A percentile compares a stretch with the other conserved stretches of the same genome.
Conservation (phyloP, 164 flowering plant species). For the Tetracentron sinense region DNA sequence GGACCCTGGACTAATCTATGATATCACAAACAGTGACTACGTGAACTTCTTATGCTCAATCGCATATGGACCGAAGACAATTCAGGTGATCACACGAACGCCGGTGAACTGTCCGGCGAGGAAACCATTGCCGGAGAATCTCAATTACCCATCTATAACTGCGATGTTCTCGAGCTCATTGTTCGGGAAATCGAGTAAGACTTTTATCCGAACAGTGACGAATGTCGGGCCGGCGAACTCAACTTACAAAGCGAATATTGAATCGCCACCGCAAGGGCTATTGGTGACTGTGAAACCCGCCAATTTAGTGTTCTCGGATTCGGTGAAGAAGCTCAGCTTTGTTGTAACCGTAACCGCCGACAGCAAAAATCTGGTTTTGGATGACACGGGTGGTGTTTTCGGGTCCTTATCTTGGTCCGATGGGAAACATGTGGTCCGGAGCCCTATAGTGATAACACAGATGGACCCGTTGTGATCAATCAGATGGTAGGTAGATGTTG, state of each 20-base stretch:
- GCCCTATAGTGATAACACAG: not conserved
- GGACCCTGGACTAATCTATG: not conserved
- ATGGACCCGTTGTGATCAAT: not conserved
- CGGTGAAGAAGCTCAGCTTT: constrained; percentile 3
- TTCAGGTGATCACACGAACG: not conserved
- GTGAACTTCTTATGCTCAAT: constrained; percentile 6
- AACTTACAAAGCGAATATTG: not conserved
- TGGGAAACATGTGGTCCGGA: constrained; percentile 7
- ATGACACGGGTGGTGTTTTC: not conserved
- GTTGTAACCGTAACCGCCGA: not conserved
- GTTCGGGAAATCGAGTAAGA: not conserved
- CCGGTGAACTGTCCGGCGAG: not conserved
- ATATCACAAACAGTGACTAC: not conserved
- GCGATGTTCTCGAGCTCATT: not conserved
- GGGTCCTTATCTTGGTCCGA: constrained; percentile 1
- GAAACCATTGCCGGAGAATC: constrained; percentile 5
- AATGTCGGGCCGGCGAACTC: constrained; percentile 2
- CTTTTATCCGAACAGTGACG: constrained; percentile 1
- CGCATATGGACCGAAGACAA: not conserved
- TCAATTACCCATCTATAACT: constrained; percentile 2
- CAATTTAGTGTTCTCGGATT: not conserved
- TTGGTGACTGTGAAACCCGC: not conserved
- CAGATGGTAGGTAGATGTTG: too few species aligned
- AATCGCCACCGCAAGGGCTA: not conserved
- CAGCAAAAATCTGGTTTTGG: constrained; percentile 3